These are phyloP conservation scores for Salicornia ramosissima DNA, from an alignment of 148 eudicot genomes.

Conservation along the genomic window DNA sequence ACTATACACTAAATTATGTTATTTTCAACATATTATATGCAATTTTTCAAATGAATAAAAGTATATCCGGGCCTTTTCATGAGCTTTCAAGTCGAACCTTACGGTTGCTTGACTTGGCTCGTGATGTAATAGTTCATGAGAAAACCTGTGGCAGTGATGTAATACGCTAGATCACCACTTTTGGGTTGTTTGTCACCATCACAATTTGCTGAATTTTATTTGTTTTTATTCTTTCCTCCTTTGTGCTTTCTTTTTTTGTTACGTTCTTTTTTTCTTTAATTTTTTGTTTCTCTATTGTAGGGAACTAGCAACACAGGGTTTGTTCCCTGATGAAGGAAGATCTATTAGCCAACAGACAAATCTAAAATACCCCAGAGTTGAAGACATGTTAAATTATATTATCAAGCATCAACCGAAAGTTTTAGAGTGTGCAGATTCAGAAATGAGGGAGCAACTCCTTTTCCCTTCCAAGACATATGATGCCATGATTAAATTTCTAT, in stretches of 20 bases:
- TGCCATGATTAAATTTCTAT: conserved; percentile 72
- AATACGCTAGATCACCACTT: not conserved
- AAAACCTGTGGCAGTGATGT: too few relatives aligned
- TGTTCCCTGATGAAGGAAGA: conserved; percentile 74
- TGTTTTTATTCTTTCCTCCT: not conserved
- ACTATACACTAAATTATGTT: too few relatives aligned
- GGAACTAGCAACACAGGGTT: conserved; percentile 85
- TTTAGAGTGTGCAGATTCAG: conserved; percentile 41
- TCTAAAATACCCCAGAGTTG: conserved; percentile 59
- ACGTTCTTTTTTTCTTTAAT: conserved; percentile 6
- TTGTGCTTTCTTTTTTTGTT: not conserved
- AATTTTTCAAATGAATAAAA: too few relatives aligned
- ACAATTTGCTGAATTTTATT: not conserved
- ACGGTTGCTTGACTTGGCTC: too few relatives aligned
- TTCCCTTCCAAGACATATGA: conserved; percentile 70
- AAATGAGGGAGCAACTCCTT: conserved; percentile 61
- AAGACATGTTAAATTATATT: conserved; percentile 70
- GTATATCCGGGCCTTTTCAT: too few relatives aligned
- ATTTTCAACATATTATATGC: too few relatives aligned
- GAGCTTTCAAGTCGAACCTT: too few relatives aligned
- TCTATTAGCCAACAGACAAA: conserved; percentile 33
- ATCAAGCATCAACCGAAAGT: conserved; percentile 58
- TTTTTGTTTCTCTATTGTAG: conserved; percentile 26
- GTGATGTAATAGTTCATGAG: too few relatives aligned
- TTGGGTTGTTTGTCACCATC: not conserved